phyloP scores from a whole-genome alignment of 1,284 basidiomycete genomes.

The Golubevia pallescens region DNA sequence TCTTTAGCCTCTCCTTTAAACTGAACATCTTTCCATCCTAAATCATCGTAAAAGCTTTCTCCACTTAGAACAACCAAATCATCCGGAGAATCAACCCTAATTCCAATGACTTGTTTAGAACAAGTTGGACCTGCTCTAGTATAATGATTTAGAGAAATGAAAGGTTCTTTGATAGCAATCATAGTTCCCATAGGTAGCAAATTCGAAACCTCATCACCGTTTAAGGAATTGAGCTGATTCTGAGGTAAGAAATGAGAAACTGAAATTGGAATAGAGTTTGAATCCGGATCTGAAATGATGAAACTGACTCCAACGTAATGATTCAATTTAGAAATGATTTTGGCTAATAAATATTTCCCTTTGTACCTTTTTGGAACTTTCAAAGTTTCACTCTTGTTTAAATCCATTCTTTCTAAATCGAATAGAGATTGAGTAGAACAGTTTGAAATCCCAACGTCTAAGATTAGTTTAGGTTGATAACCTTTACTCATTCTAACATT shows the following conservation, averaged over 20 bases:
- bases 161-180: constrained; percentile 55
- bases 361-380: constrained; percentile 15
- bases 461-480: constrained; percentile 15
- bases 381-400: constrained; percentile 29
- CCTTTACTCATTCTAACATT: constrained; percentile 15
- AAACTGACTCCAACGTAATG: constrained; percentile 50
- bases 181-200: constrained; percentile 44
- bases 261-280: constrained; percentile 37
- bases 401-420: constrained; percentile 22
- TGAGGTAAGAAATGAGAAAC: constrained; percentile 50
- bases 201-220: constrained; percentile 21
- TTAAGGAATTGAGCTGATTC: constrained; percentile 22
- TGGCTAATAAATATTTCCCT: constrained; percentile 39
- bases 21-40: constrained; percentile 28
- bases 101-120: constrained; percentile 35
- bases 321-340: constrained; percentile 38
- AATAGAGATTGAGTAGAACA: constrained; percentile 28
- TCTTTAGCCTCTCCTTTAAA: too few species aligned
- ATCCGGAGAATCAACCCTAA: constrained; percentile 56
- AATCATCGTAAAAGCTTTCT: constrained; percentile 41
- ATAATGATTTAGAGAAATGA: constrained; percentile 42
- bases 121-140: constrained; percentile 42
- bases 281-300: constrained; percentile 26
- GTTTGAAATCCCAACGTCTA: constrained; percentile 42
- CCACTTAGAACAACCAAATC: constrained; percentile 49